These are phyloP conservation scores for Saitozyma sp. DNA, from an alignment of 768 basidiomycete genomes.

Conservation along the genomic window DNA sequence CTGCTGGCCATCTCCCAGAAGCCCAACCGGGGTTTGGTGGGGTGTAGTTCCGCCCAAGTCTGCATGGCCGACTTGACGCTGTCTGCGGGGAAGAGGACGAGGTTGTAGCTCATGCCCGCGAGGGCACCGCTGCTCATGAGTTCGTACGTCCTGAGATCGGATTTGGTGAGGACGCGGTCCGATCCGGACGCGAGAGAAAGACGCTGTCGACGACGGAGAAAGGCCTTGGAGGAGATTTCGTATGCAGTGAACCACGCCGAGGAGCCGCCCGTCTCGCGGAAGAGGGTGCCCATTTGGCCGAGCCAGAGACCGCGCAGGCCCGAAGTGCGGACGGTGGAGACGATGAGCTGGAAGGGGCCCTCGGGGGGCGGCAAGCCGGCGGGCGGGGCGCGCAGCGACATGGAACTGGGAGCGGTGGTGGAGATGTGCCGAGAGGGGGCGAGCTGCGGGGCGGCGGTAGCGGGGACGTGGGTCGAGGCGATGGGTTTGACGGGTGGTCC, in stretches of 20 bases:
- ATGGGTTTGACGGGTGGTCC: constrained; percentile 7
- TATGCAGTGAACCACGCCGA: constrained; percentile 90
- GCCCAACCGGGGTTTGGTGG: constrained; percentile 26
- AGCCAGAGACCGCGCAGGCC: constrained; percentile 92
- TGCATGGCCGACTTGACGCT: constrained; percentile 92
- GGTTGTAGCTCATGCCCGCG: constrained; percentile 80
- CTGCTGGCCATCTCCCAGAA: constrained; percentile 62
- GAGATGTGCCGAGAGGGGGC: constrained; percentile 7
- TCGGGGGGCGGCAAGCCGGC: constrained; percentile 58
- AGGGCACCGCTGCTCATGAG: constrained; percentile 81
- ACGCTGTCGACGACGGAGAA: constrained; percentile 60
- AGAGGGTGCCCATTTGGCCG: constrained; percentile 87
- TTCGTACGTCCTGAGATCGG: constrained; percentile 70
- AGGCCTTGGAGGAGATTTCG: constrained; percentile 67
- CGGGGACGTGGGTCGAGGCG: constrained; percentile 12
- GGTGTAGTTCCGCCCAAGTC: constrained; percentile 81
- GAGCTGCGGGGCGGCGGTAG: constrained; percentile 22
- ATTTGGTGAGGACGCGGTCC: constrained; percentile 48
- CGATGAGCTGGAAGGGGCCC: constrained; percentile 71
- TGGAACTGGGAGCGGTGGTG: constrained; percentile 23
- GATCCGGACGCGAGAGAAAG: constrained; percentile 8
- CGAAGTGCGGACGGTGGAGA: constrained; percentile 62
- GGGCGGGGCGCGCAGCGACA: constrained; percentile 13
- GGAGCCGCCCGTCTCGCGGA: constrained; percentile 88
- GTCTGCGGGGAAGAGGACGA: constrained; percentile 93